Conservation (phyloP, 2,329 filamentous ascomycete species). For the Ceratocystis smalleyi region DNA sequence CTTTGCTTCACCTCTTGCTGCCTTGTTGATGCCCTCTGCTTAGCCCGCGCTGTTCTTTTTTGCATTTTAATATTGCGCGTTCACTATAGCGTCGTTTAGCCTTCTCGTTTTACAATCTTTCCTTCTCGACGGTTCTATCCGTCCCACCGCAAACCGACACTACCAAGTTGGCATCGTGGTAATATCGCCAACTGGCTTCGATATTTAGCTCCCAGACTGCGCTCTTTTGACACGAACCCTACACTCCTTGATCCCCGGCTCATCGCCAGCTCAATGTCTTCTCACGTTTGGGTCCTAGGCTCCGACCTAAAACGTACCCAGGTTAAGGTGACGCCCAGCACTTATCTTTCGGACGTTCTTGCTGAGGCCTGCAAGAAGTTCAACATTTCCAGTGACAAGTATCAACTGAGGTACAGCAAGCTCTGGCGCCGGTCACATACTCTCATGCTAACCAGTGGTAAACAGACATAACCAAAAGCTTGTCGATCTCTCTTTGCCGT, state of each 20-base stretch:
- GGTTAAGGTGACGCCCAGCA: constrained; percentile 70
- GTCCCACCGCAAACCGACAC: background rate
- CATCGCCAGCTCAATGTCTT: constrained; percentile 45
- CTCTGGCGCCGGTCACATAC: background rate
- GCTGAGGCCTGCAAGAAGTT: constrained; percentile 79
- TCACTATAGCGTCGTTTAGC: background rate
- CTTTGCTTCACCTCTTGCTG: background rate
- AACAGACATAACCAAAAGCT: constrained; percentile 64
- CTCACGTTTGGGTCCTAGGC: constrained; percentile 78
- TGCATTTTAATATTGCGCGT: background rate
- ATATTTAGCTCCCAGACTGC: background rate
- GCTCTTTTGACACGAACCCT: background rate
- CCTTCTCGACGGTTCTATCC: background rate
- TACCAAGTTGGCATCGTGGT: background rate
- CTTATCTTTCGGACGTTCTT: constrained; percentile 69
- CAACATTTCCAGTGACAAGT: constrained; percentile 54
- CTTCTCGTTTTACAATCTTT: background rate
- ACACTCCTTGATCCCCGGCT: background rate
- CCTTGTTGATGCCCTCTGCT: background rate
- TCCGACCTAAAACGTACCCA: constrained; percentile 60
- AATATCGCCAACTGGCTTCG: background rate
- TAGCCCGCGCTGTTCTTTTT: background rate
- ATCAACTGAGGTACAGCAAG: constrained; percentile 55
- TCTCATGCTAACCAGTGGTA: background rate
- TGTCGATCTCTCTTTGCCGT: constrained; percentile 70